A percentile compares a stretch with the other conserved stretches of the same genome.
phyloP scores from a whole-genome alignment of 441 rosid genomes.

The Erodium trifolium region DNA sequence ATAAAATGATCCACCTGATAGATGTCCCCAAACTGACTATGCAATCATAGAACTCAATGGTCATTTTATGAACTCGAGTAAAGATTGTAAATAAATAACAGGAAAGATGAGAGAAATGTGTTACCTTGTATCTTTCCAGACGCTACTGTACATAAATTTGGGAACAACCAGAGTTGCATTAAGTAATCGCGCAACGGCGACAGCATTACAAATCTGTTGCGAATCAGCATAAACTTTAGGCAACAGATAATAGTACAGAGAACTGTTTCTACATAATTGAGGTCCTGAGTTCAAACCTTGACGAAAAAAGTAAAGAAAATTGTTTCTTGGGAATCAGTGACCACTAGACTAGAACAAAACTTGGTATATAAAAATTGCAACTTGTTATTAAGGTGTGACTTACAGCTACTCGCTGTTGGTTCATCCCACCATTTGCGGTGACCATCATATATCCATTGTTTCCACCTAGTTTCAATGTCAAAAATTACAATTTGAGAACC shows the following conservation, averaged over 20 bases:
- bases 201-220: conserved; percentile 86
- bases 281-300: too few species aligned
- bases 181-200: conserved; percentile 71
- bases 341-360: background rate
- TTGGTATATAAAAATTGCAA: conserved; percentile 8
- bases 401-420: conserved; percentile 97
- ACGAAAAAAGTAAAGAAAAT: background rate
- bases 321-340: conserved; percentile 1
- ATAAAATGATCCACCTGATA: conserved; percentile 88
- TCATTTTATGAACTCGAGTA: conserved; percentile 20
- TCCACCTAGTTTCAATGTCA: conserved; percentile 36
- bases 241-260: conserved; percentile 3
- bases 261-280: too few species aligned
- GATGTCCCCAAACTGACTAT: conserved; percentile 82
- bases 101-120: conserved; percentile 15
- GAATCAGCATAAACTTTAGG: conserved; percentile 17
- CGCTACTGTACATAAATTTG: conserved; percentile 85
- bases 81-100: conserved; percentile 7
- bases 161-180: conserved; percentile 90
- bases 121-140: conserved; percentile 91
- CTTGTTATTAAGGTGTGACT: conserved; percentile 27
- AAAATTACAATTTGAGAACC: background rate
- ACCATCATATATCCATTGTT: conserved; percentile 78
- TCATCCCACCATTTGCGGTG: conserved; percentile 97
- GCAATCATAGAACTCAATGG: conserved; percentile 24